These are phyloP conservation scores for Byssoonygena ceratinophila DNA, from an alignment of 2,329 filamentous ascomycete species.

Conservation along the genomic window DNA sequence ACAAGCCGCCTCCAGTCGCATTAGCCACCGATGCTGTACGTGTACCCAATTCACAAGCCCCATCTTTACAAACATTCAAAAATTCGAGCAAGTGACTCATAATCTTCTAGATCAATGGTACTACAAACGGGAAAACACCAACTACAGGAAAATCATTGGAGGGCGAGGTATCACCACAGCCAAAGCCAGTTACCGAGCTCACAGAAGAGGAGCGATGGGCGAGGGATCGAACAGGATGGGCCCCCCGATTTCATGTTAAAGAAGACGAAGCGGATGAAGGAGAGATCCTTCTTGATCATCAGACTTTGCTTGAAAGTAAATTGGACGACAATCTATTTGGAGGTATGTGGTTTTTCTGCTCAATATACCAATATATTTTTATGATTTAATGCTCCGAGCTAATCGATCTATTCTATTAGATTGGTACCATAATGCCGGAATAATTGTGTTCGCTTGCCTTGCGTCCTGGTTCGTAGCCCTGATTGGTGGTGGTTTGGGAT, in stretches of 20 bases:
- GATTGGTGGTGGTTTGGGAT: constrained; percentile 80
- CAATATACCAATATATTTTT: no score
- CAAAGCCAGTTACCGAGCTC: constrained; percentile 41
- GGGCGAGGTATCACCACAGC: constrained; percentile 40
- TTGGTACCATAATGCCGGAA: constrained; percentile 95
- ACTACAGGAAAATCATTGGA: constrained; percentile 35
- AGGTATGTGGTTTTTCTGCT: constrained; percentile 42
- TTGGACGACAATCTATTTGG: constrained; percentile 86
- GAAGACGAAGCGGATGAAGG: constrained; percentile 44
- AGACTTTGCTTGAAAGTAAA: constrained; percentile 73
- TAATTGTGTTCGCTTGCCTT: constrained; percentile 88
- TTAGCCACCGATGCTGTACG: constrained; percentile 64
- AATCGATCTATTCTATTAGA: constrained; percentile 43
- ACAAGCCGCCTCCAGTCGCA: constrained; percentile 32
- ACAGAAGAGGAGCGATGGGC: constrained; percentile 48
- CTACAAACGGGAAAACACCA: constrained; percentile 59
- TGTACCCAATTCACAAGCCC: neutral
- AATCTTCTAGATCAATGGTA: constrained; percentile 50
- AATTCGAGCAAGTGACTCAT: neutral
- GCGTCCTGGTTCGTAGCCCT: constrained; percentile 81
- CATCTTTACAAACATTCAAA: neutral
- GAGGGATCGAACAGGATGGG: constrained; percentile 67
- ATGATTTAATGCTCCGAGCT: neutral
- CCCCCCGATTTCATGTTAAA: constrained; percentile 62
- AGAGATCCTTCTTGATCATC: constrained; percentile 70